Conservation (phyloP, 2,329 filamentous ascomycete species). For the Cladophialophora bantiana region DNA sequence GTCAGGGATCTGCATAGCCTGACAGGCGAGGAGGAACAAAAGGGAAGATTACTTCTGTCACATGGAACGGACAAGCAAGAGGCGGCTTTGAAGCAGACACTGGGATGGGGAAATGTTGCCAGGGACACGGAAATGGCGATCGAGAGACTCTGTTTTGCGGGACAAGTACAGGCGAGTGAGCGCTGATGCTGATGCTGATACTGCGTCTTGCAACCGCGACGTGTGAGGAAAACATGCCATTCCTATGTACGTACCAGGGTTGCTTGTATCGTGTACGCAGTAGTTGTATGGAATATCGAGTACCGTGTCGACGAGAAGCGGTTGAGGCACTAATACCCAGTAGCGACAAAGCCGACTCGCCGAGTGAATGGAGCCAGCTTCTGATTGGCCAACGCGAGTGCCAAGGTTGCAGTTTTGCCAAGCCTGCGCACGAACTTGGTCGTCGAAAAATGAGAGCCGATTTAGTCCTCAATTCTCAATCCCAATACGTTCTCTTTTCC, state of each 20-base stretch:
- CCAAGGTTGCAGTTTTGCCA: conserved; percentile 34
- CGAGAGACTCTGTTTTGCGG: conserved; percentile 29
- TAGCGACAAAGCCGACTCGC: too few relatives aligned
- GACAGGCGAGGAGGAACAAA: conserved; percentile 29
- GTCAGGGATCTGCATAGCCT: conserved; percentile 19
- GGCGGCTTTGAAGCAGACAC: conserved; percentile 15
- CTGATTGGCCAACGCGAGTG: conserved; percentile 17
- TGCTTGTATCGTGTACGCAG: not conserved
- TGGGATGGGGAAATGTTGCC: conserved; percentile 33
- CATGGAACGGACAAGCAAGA: conserved; percentile 12
- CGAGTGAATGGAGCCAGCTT: not conserved
- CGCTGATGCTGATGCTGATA: conserved; percentile 11
- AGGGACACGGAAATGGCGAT: conserved; percentile 29
- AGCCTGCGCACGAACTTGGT: conserved; percentile 35
- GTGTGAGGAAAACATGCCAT: not conserved
- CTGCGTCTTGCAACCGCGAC: not conserved
- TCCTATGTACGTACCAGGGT: not conserved
- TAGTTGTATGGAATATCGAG: not conserved
- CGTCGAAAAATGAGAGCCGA: conserved; percentile 20
- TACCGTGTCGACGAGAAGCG: too few relatives aligned
- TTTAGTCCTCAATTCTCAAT: conserved; percentile 20
- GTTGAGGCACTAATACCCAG: too few relatives aligned
- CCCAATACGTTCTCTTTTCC: conserved; percentile 1
- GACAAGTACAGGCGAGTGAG: not conserved
- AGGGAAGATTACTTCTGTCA: conserved; percentile 29